phyloP scores from a whole-genome alignment of 768 basidiomycete species.

The Lentinula raphanica region DNA sequence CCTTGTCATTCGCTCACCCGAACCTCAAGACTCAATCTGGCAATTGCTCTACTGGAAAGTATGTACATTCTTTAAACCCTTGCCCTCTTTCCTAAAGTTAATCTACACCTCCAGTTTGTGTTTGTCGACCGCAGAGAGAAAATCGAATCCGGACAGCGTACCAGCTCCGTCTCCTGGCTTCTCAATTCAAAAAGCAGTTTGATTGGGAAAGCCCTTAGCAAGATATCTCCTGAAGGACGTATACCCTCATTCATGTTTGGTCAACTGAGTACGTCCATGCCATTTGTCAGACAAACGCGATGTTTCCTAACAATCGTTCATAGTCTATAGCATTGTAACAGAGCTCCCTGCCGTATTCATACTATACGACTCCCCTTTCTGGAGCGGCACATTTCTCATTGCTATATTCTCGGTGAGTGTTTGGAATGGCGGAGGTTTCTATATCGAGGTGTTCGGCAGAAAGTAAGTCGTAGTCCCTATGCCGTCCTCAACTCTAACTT shows the following conservation, averaged over 20 bases:
- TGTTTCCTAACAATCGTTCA: neutral
- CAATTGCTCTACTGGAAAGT: slow-evolving; percentile 93
- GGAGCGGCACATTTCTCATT: slow-evolving; percentile 75
- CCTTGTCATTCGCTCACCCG: neutral
- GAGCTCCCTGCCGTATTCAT: slow-evolving; percentile 82
- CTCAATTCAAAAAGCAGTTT: slow-evolving; percentile 82
- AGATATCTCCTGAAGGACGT: slow-evolving; percentile 55
- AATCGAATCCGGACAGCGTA: slow-evolving; percentile 86
- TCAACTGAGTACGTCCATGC: slow-evolving; percentile 53
- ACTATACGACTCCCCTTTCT: slow-evolving; percentile 73
- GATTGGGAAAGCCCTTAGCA: slow-evolving; percentile 68
- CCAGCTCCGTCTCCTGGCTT: slow-evolving; percentile 85
- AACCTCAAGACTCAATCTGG: slow-evolving; percentile 75
- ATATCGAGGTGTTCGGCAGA: slow-evolving; percentile 94
- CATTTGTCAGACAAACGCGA: neutral
- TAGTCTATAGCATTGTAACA: slow-evolving; percentile 82
- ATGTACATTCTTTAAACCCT: slow-evolving; percentile 7
- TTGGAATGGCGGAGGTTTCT: slow-evolving; percentile 96
- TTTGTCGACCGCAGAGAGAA: slow-evolving; percentile 84
- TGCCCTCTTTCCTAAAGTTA: neutral
- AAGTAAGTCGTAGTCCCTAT: slow-evolving; percentile 54
- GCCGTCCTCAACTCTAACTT: too few species aligned
- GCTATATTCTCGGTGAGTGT: slow-evolving; percentile 80
- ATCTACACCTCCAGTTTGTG: slow-evolving; percentile 65
- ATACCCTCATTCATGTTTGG: slow-evolving; percentile 77